Base-by-base conservation (phyloP, 805 yeast genomes). In the Metschnikowia shivogae region DNA sequence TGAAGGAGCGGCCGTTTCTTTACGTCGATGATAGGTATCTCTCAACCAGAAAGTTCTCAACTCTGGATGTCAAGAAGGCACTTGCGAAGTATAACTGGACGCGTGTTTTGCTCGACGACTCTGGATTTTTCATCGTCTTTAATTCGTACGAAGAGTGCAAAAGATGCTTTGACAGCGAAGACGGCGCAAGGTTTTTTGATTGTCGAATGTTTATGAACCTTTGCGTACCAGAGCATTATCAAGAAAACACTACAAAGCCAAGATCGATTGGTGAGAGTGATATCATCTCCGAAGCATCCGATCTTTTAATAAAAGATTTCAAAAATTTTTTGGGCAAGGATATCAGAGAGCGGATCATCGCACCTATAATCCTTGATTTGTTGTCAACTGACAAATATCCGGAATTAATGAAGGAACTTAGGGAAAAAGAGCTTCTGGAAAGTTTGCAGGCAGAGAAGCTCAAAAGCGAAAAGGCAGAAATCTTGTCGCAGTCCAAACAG, bases 61-160 rank as follows among this genome's bases (percentile, higher is more conserved):
- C 80, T 2, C 72, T 71, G 43, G 88, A 84, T 56, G 67, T 89
- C 43, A 81, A 85, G 54, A 71, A 76, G 24, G 70, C 73, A 27
- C 65, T 88, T 28, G 73, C 73, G 34, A 76, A 73, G 39, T 84
- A 84, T 57, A 78, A 76, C 44, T 84, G 89, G 82, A 76, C 81
- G 0, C 70, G 86, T 44, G 78, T 88, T 2, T 59, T 84, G 39
- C 72, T 80, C 4, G 90, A 85, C 51, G 62, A 61, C 36, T 61
- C 74, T 1, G 96, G 96, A 0, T 83, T 84, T 53, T 88, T 76
- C 54, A 70, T 88, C 32, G 81, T 86, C 1, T 89, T 89, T 63
- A 80, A 81, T 53, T 71, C 76, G 13, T 62, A 74, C 11, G 63
- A 63, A 30, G 86, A 82, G 48, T 84, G 87, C 27, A 76, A 76